A percentile compares a stretch with the other conserved stretches of the same genome.
These are phyloP conservation scores for Styphnolobium japonicum DNA, from an alignment of 306 rosid genomes.

Conservation along the genomic window DNA sequence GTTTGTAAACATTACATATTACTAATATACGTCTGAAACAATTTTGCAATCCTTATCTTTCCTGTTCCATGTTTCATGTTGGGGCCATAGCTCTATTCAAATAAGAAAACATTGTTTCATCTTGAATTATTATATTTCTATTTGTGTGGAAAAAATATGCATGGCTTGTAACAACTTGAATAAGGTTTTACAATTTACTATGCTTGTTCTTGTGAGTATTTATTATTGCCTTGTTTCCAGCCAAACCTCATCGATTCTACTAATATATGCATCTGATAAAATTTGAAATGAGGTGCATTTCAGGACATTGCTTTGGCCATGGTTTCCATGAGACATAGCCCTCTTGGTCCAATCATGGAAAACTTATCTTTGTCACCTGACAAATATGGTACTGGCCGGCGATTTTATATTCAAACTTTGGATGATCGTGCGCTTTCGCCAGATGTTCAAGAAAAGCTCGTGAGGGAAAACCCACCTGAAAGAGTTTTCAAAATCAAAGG, in stretches of 20 bases:
- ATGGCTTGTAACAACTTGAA: not conserved
- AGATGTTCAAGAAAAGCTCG: constrained; percentile 93
- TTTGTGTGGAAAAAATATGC: not conserved
- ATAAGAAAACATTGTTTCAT: too few species aligned
- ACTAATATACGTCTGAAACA: not conserved
- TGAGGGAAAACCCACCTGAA: constrained; percentile 94
- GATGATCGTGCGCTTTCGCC: constrained; percentile 94
- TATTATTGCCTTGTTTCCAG: not conserved
- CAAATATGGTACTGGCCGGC: constrained; percentile 62
- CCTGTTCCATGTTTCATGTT: not conserved
- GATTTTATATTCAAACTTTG: constrained; percentile 85
- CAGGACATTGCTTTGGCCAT: constrained; percentile 98
- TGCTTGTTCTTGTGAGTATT: not conserved
- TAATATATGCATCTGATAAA: not conserved
- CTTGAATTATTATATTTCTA: not conserved
- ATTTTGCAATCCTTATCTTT: not conserved
- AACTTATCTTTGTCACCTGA: constrained; percentile 66
- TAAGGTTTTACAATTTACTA: not conserved
- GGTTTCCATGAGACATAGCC: constrained; percentile 92
- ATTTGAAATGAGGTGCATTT: constrained; percentile 25
- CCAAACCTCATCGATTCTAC: not conserved
- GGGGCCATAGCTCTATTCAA: too few species aligned
- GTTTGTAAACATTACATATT: not conserved
- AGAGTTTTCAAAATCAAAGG: constrained; percentile 93
- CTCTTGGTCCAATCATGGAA: constrained; percentile 95